Evolutionary conservation across 2,329 filamentous ascomycete genomes (phyloP).

Genomic region (Phymatotrichopsis omnivora): DNA sequence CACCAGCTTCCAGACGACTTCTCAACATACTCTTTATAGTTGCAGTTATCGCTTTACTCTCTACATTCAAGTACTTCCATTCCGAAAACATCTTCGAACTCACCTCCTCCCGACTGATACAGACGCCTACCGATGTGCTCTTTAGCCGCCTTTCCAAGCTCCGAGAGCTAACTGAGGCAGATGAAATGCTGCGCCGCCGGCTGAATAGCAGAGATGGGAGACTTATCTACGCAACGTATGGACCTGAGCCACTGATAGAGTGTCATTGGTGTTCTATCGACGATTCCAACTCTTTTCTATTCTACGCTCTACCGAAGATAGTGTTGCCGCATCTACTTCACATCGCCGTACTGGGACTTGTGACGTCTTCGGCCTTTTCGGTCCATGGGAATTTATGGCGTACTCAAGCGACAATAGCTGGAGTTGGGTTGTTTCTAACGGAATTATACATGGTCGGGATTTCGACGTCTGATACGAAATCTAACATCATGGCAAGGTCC

Average conservation of each 20-base stretch:
- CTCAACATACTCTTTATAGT: constrained; percentile 49
- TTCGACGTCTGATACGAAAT: constrained; percentile 43
- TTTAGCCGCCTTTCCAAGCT: constrained; percentile 61
- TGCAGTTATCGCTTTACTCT: constrained; percentile 46
- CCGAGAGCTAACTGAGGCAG: constrained; percentile 48
- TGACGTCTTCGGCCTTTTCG: constrained; percentile 58
- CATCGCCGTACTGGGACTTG: constrained; percentile 58
- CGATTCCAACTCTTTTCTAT: constrained; percentile 59
- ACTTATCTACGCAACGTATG: constrained; percentile 73
- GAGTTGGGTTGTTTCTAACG: constrained; percentile 46
- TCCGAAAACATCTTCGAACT: constrained; percentile 71
- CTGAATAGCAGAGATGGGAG: constrained; percentile 63
- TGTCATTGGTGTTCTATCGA: constrained; percentile 78
- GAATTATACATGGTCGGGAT: constrained; percentile 57
- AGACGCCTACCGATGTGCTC: constrained; percentile 73
- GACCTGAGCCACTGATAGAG: constrained; percentile 58
- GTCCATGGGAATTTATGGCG: constrained; percentile 59
- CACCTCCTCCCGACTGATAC: constrained; percentile 65
- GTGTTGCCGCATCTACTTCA: constrained; percentile 71
- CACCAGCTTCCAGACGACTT: constrained; percentile 45
- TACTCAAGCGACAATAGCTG: constrained; percentile 54
- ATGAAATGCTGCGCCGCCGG: constrained; percentile 55
- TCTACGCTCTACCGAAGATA: constrained; percentile 67
- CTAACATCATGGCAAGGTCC: constrained; percentile 49
- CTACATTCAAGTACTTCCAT: constrained; percentile 55